Base-by-base conservation (phyloP, 1,284 basidiomycete genomes). In the Earliella scabrosa region DNA sequence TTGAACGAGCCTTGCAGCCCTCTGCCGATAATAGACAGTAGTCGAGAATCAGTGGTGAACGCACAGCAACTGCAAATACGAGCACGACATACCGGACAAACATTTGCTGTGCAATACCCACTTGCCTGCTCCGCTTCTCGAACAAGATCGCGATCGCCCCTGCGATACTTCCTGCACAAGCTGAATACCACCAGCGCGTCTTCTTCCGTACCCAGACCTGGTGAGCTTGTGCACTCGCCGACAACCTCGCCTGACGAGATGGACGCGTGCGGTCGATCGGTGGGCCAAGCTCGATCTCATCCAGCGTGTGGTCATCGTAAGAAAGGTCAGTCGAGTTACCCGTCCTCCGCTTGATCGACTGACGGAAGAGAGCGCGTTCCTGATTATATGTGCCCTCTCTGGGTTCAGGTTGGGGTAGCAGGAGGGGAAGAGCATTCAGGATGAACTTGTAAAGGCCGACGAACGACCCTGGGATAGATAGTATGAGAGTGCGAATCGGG, bases 1-100 rank as follows among this genome's bases (percentile, higher is more conserved):
- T 94, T 94, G 71, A 90, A 95, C 2, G 87, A 86, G 1, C 93
- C 93, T 68, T 96, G 92, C 20, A 96, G 72, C 0, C 94, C 93
- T 47, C 90, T 92, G 54, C n/a, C n/a, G n/a, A n/a, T n/a, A n/a
- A n/a, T n/a, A 5, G 18, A 10, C 14, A 2, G 18, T 2, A 39
- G n/a, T 20, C 21, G 10, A 39, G 36, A 2, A 18, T 39, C 16
- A 39, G 1, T 39, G 1, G 16, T n/a, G n/a, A n/a, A n/a, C n/a
- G n/a, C n/a, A n/a, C n/a, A n/a, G n/a, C n/a, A n/a, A n/a, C n/a
- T n/a, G n/a, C n/a, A n/a, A n/a, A n/a, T n/a, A n/a, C n/a, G n/a
- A n/a, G n/a, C n/a, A n/a, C n/a, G 21, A 75, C 83, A 49, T 55
- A 88, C 90, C 92, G 82, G 48, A 96, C 93, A 70, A 96, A 93